These are phyloP conservation scores for Boletus bicolor DNA, from an alignment of 768 basidiomycete species.

Conservation along the genomic window DNA sequence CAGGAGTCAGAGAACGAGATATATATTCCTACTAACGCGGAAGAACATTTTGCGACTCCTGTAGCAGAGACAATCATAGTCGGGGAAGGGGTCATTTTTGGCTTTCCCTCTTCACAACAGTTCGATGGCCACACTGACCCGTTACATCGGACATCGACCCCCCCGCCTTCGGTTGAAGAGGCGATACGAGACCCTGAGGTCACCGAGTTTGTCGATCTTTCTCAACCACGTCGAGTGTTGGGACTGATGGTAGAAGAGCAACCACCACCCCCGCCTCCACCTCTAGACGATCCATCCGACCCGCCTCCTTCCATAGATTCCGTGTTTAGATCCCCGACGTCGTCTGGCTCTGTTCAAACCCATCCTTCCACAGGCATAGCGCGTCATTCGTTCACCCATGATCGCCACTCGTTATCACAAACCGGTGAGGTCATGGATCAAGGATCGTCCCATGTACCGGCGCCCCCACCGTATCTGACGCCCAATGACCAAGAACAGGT, in stretches of 20 bases:
- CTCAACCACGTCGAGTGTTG: slow-evolving; percentile 56
- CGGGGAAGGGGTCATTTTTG: slow-evolving; percentile 79
- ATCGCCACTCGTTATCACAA: slow-evolving; percentile 34
- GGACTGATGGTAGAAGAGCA: slow-evolving; percentile 52
- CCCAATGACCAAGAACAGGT: slow-evolving; percentile 50
- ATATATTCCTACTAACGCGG: slow-evolving; percentile 48
- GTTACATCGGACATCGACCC: slow-evolving; percentile 58
- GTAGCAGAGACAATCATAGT: slow-evolving; percentile 39
- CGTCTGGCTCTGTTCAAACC: slow-evolving; percentile 15
- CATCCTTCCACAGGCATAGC: slow-evolving; percentile 30
- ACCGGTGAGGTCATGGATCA: slow-evolving; percentile 32
- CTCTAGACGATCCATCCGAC: slow-evolving; percentile 84
- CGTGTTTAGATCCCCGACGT: slow-evolving; percentile 49
- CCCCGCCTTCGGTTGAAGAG: slow-evolving; percentile 76
- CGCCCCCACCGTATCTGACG: slow-evolving; percentile 78
- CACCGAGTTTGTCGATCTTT: slow-evolving; percentile 58
- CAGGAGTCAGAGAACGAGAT: slow-evolving; percentile 78
- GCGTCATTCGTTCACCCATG: slow-evolving; percentile 29
- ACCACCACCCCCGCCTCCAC: slow-evolving; percentile 76
- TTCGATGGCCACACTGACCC: slow-evolving; percentile 81
- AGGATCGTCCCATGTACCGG: slow-evolving; percentile 48
- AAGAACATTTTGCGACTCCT: slow-evolving; percentile 38
- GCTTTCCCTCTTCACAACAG: slow-evolving; percentile 66
- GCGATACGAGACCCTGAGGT: slow-evolving; percentile 69
- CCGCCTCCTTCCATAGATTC: slow-evolving; percentile 89